These are phyloP conservation scores for Verticillium alfalfae DNA, from an alignment of 2,329 filamentous ascomycete species.

Conservation along the genomic window DNA sequence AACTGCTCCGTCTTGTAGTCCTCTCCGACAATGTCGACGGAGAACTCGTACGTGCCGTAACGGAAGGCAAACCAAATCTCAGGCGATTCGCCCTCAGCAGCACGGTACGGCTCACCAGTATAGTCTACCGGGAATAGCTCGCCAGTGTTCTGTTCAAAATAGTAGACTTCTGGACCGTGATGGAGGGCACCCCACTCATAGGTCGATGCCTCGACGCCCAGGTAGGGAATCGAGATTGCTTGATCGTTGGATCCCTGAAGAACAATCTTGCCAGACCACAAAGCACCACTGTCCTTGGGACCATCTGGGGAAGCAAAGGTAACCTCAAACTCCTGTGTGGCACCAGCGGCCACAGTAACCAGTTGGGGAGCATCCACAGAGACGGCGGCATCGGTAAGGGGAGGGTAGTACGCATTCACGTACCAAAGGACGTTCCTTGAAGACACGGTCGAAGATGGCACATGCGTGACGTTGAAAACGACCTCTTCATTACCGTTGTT, in stretches of 20 bases:
- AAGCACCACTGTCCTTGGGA: conserved; percentile 8
- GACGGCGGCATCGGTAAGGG: conserved; percentile 2
- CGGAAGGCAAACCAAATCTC: conserved; percentile 13
- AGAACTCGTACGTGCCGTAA: conserved; percentile 14
- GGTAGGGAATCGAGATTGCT: conserved; percentile 11
- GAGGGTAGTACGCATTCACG: conserved; percentile 9
- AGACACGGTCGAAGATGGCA: conserved; percentile 5
- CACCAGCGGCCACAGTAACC: not conserved
- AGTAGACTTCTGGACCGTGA: conserved; percentile 7
- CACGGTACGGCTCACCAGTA: conserved; percentile 4
- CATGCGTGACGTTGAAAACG: conserved; percentile 11
- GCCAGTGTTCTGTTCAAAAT: conserved; percentile 9
- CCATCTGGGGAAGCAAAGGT: conserved; percentile 4
- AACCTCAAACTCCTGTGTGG: conserved; percentile 4
- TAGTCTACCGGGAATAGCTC: conserved; percentile 12
- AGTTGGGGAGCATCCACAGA: conserved; percentile 4
- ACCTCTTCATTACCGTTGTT: conserved; percentile 6
- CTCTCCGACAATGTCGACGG: conserved; percentile 11
- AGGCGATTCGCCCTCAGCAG: conserved; percentile 10
- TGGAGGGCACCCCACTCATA: conserved; percentile 15
- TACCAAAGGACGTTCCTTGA: conserved; percentile 7
- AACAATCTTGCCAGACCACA: conserved; percentile 15
- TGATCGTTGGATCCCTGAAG: conserved; percentile 12
- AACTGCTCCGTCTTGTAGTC: conserved; percentile 11
- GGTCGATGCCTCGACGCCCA: conserved; percentile 14